Base-by-base conservation (phyloP, 495 filamentous ascomycete species). In the Cenococcum geophilum region DNA sequence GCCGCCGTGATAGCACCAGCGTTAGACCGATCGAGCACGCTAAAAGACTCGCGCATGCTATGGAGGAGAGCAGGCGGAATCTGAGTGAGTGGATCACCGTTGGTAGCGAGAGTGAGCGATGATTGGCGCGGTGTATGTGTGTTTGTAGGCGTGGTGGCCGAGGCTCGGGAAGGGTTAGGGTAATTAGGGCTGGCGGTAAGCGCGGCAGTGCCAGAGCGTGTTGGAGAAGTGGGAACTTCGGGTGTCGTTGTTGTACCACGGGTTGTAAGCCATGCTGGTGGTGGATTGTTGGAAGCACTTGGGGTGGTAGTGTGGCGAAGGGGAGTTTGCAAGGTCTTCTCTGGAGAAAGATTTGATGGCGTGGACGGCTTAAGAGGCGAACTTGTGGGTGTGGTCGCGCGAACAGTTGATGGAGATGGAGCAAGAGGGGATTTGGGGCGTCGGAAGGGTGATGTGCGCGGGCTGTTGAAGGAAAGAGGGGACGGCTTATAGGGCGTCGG, bases 11-110 rank as follows among this genome's bases (percentile, higher is more conserved):
- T 82, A 23, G 78, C 73, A 16, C 89, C 89, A 66, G 91, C 87
- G 71, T 87, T 88, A 74, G 89, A 83, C 61, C 88, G 78, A 68
- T 96, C 91, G 27, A 97, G 78, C 52, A 95, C 87, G 72, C 89
- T 85, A 73, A 95, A 97, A 0, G 85, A 87, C 69, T 95, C 89
- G 58, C 90, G 81, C 73, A 97, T 81, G 55, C 64, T 71, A 62
- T 70, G 74, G 36, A 76, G 69, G 27, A 72, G 73, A 0, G 70
- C 57, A 11, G 66, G 65, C 4, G 73, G 73, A 51, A 76, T 50
- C 25, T 71, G 61, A 11, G 68, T 66, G 21, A 68, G 43, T 6
- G 54, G 58, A 53, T 68, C 67, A 61, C 50, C 70, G 50, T 59
- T 63, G 21, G 21, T 53, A 34, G 65, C 58, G n/a, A 60, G 62